These are phyloP conservation scores for Dothidotthia symphoricarpi DNA, from an alignment of 2,329 filamentous ascomycete species.

Conservation along the genomic window DNA sequence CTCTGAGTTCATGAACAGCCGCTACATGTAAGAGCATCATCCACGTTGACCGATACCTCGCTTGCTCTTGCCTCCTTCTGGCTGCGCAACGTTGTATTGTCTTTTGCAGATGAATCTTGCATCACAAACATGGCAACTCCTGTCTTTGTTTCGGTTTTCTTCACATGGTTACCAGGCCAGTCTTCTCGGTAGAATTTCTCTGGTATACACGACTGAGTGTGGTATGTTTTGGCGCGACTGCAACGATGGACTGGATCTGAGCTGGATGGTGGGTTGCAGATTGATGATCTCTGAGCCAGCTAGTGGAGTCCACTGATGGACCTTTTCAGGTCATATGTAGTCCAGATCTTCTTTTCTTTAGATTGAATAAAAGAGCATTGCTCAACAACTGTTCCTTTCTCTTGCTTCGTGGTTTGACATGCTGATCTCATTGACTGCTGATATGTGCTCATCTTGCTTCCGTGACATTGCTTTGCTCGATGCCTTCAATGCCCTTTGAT, in stretches of 20 bases:
- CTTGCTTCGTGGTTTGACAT: conserved; percentile 6
- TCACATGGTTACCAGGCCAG: conserved; percentile 14
- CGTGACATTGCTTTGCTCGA: too few species aligned
- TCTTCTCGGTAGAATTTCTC: conserved; percentile 10
- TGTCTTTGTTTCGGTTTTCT: conserved; percentile 14
- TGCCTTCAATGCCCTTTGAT: too few species aligned
- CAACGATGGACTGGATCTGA: conserved; percentile 13
- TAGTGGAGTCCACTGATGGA: conserved; percentile 14
- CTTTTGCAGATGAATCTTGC: conserved; percentile 1
- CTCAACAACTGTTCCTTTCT: conserved; percentile 9
- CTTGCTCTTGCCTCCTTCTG: neutral
- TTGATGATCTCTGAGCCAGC: conserved; percentile 19
- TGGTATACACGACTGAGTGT: conserved; percentile 9
- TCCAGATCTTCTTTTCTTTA: conserved; percentile 10
- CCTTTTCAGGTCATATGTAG: conserved; percentile 8
- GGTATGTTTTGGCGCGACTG: conserved; percentile 9
- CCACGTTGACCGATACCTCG: conserved; percentile 3
- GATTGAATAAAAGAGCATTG: conserved; percentile 14
- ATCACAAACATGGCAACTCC: conserved; percentile 2
- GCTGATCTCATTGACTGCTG: neutral
- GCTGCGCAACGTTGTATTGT: conserved; percentile 6
- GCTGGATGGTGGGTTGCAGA: conserved; percentile 13
- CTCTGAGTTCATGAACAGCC: conserved; percentile 7
- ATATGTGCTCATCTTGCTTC: too few species aligned
- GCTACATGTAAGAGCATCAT: conserved; percentile 12